A percentile compares a stretch with the other conserved stretches of the same genome.
phyloP scores from a whole-genome alignment of 1,284 basidiomycete genomes.

The Ustilago sp. region DNA sequence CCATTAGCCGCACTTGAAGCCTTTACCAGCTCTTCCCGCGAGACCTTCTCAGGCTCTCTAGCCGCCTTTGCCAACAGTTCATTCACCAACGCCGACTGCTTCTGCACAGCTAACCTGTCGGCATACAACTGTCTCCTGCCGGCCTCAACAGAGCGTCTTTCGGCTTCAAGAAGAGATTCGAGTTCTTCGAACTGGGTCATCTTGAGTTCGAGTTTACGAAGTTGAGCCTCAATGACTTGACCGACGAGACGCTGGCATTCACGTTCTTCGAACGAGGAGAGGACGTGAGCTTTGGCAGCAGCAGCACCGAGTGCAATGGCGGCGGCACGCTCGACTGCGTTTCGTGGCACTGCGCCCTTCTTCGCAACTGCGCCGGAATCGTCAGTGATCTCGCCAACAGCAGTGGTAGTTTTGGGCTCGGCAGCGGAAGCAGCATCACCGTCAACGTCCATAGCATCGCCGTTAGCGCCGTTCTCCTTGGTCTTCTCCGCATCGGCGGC shows the following conservation, averaged over 20 bases:
- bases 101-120: conserved; percentile 65
- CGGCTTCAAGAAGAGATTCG: conserved; percentile 64
- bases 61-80: conserved; percentile 64
- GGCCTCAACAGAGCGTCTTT: conserved; percentile 61
- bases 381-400: conserved; percentile 3
- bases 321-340: conserved; percentile 63
- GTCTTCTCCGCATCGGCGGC: conserved; percentile 21
- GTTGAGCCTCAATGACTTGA: conserved; percentile 87
- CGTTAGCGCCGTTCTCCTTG: conserved; percentile 69
- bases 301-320: conserved; percentile 79
- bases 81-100: conserved; percentile 63
- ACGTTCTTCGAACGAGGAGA: conserved; percentile 86
- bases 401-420: conserved; percentile 28
- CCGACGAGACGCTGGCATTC: conserved; percentile 85
- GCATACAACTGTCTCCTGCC: conserved; percentile 63
- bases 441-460: conserved; percentile 67
- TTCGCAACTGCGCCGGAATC: conserved; percentile 12
- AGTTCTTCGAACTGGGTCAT: conserved; percentile 68
- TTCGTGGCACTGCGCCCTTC: conserved; percentile 54
- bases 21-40: conserved; percentile 48
- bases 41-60: conserved; percentile 51
- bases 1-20: conserved; percentile 55
- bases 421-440: conserved; percentile 29
- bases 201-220: conserved; percentile 83
- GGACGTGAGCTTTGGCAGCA: conserved; percentile 82